Conservation (phyloP, 805 yeast genomes). For the Pichia occidentalis region DNA sequence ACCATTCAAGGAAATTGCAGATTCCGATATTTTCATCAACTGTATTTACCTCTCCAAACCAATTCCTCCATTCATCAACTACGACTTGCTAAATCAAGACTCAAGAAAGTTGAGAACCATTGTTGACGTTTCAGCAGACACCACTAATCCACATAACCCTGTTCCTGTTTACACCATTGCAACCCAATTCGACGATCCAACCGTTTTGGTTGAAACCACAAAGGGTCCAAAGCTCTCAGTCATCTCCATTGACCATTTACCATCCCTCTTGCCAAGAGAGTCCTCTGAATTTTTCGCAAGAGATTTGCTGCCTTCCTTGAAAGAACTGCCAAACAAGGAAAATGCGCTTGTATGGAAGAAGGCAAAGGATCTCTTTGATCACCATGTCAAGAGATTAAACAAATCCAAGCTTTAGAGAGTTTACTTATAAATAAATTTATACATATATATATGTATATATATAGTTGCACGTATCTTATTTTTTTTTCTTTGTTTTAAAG, state of each 20-base stretch:
- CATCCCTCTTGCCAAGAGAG: constrained; percentile 93
- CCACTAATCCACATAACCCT: constrained; percentile 97
- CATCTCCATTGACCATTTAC: constrained; percentile 92
- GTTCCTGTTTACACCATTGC: constrained; percentile 89
- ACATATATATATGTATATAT: neutral
- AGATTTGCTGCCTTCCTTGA: constrained; percentile 84
- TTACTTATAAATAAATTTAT: constrained; percentile 1
- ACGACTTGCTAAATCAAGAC: constrained; percentile 54
- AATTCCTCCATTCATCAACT: constrained; percentile 84
- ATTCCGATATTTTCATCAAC: constrained; percentile 85
- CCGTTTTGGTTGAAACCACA: constrained; percentile 73
- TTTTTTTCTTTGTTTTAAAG: constrained; percentile 30
- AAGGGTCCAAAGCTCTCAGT: constrained; percentile 85
- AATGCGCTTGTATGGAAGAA: constrained; percentile 87
- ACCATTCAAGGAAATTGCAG: constrained; percentile 88
- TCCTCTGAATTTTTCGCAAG: constrained; percentile 86
- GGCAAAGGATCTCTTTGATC: constrained; percentile 77
- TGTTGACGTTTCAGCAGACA: constrained; percentile 97
- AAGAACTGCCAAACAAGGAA: constrained; percentile 75
- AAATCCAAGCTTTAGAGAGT: constrained; percentile 34
- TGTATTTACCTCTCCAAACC: constrained; percentile 93
- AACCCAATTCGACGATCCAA: constrained; percentile 86
- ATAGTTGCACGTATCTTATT: constrained; percentile 24
- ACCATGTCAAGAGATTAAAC: constrained; percentile 70
- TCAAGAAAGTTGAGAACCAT: constrained; percentile 81